Conservation (phyloP, 176 grass and related monocot species). For the Carex kokanica region DNA sequence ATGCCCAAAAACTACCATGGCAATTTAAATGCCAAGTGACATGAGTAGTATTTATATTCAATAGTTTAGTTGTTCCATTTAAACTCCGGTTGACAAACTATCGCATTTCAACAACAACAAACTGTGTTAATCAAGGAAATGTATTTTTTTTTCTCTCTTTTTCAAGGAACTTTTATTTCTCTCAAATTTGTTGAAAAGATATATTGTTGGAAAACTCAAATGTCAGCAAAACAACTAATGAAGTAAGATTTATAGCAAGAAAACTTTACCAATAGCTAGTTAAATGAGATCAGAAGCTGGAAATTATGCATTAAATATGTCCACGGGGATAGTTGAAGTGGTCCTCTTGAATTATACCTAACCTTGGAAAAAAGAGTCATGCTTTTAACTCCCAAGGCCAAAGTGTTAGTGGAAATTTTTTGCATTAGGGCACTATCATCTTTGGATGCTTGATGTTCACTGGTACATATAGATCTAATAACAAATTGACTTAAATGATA, state of each 20-base stretch:
- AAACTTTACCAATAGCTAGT: conserved; percentile 40
- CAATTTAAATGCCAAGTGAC: conserved; percentile 32
- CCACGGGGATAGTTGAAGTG: conserved; percentile 53
- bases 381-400: conserved; percentile 33
- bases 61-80: conserved; percentile 19
- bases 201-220: neutral
- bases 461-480: conserved; percentile 45
- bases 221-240: conserved; percentile 22
- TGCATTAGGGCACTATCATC: conserved; percentile 29
- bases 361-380: conserved; percentile 24
- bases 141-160: neutral
- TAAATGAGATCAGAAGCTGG: conserved; percentile 55
- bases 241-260: conserved; percentile 32
- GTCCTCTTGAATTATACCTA: conserved; percentile 49
- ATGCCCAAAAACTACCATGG: conserved; percentile 21
- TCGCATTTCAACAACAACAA: conserved; percentile 23
- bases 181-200: neutral
- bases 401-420: conserved; percentile 32
- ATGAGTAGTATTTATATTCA: conserved; percentile 39
- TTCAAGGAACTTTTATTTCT: neutral
- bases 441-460: conserved; percentile 28
- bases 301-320: conserved; percentile 75
- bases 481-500: conserved; percentile 42
- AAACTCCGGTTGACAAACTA: conserved; percentile 34
- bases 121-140: conserved; percentile 4